Conservation (phyloP, 208 protist genomes). For the Trypanosoma platydactyli region DNA sequence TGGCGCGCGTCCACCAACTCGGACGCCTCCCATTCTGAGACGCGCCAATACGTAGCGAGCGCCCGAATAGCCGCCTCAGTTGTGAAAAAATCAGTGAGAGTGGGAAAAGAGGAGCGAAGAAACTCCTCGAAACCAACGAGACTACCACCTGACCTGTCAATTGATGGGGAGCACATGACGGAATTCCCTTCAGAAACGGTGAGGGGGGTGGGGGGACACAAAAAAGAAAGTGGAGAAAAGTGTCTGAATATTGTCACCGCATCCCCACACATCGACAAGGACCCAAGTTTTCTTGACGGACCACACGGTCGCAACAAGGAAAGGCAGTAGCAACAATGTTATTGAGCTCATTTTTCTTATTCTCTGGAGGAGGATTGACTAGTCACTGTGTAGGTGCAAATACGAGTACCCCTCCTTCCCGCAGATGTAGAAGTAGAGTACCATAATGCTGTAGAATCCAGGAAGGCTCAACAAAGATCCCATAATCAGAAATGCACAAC, state of each 20-base stretch:
- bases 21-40: slow-evolving; percentile 13
- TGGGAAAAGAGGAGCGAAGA: slow-evolving; percentile 11
- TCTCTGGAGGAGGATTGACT: not conserved
- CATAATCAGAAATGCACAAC: slow-evolving; percentile 42
- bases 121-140: slow-evolving; percentile 21
- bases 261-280: too few species aligned
- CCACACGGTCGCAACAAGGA: too few species aligned
- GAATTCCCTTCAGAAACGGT: too few species aligned
- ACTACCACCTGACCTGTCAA: not conserved
- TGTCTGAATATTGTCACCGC: too few species aligned
- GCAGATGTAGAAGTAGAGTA: slow-evolving; percentile 60
- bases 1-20: slow-evolving; percentile 11
- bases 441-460: slow-evolving; percentile 71
- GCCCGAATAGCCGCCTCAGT: slow-evolving; percentile 18
- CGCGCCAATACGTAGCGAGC: slow-evolving; percentile 18
- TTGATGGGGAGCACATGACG: not conserved
- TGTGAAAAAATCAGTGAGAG: slow-evolving; percentile 20
- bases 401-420: slow-evolving; percentile 52
- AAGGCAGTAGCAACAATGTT: too few species aligned
- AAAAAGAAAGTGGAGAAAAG: too few species aligned
- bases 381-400: slow-evolving; percentile 37
- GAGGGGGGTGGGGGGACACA: too few species aligned
- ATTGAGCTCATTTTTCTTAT: not conserved
- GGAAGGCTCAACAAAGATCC: slow-evolving; percentile 54
- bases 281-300: too few species aligned